Percentiles rank a stretch among this genome's conserved stretches.
Evolutionary conservation across 2,329 filamentous ascomycete genomes (phyloP).

Genomic region (Colletotrichum sp.): DNA sequence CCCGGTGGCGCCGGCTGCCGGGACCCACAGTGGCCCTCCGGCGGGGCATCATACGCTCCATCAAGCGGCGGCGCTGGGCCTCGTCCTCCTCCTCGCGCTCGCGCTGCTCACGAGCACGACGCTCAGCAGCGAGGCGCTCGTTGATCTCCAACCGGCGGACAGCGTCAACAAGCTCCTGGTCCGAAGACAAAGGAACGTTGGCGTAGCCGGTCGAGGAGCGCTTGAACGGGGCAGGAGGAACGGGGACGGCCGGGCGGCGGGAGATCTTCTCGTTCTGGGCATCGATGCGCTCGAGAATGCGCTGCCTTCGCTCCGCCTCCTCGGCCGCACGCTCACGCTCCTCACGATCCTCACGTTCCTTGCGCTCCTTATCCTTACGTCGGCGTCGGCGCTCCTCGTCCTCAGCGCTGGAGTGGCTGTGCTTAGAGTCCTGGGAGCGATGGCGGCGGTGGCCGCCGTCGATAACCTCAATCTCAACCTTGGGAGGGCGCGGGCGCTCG

Average conservation of each 20-base stretch:
- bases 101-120: constrained; percentile 35
- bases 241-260: constrained; percentile 37
- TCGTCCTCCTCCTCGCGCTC: constrained; percentile 39
- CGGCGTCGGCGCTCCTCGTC: constrained; percentile 32
- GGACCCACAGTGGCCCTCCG: constrained; percentile 41
- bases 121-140: constrained; percentile 16
- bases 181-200: neutral
- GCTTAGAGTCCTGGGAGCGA: constrained; percentile 38
- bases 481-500: constrained; percentile 32
- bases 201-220: constrained; percentile 16
- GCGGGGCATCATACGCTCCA: constrained; percentile 43
- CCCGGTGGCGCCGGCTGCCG: constrained; percentile 37
- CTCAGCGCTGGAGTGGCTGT: constrained; percentile 32
- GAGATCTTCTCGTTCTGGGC: constrained; percentile 48
- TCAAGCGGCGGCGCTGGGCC: constrained; percentile 41
- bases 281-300: constrained; percentile 38
- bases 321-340: constrained; percentile 29
- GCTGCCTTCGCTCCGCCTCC: constrained; percentile 28
- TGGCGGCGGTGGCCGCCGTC: constrained; percentile 35
- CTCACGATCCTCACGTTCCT: constrained; percentile 27
- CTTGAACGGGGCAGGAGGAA: neutral
- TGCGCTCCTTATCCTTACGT: constrained; percentile 19
- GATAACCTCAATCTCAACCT: constrained; percentile 42
- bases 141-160: constrained; percentile 37
- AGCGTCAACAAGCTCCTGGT: constrained; percentile 36